Evolutionary conservation across 345 rosid species (phyloP), one percentile per base, ranked within the genome.

Genomic region (Pistacia vera): DNA sequence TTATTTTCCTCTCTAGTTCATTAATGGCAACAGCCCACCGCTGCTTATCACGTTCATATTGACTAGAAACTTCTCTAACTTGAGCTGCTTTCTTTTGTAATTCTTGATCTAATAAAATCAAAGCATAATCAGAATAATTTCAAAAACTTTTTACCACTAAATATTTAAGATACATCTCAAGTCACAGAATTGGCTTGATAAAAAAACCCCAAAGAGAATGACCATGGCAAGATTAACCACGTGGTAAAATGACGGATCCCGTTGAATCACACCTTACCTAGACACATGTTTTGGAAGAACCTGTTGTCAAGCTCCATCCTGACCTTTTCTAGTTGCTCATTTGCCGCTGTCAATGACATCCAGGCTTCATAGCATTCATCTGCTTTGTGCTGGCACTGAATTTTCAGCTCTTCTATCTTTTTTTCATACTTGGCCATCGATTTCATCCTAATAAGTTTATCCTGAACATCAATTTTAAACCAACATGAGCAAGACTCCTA

Each of bases 311-410:
- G 90, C 30, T 80, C 85, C 83, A 79, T 76, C 57, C 83, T 77
- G 46, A 78, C 83, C 48, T 80, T 79, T 81, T 85, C 83, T 74
- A 87, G 86, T 76, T 79, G 79, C 58, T 78, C 82, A 76, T 83
- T 83, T 70, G 86, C 82, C n/a, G 85, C 71, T 58, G 88, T 85
- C 52, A 87, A 55, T 12, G 88, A 83, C 85, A 83, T 85, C 90
- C 90, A 87, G 22, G 90, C 90, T 77, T 87, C 86, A 80, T 81
- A 79, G 68, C 88, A 87, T 75, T 87, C 90, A 72, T 85, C 82
- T 70, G 84, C 57, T 77, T 85, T 87, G 2, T 59, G 83, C 69
- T 81, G 85, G 68, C 88, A 83, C 70, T 72, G 78, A 54, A 54
- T 58, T 73, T 58, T 73, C 44, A 85, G 80, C 66, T 87, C 85